Evolutionary conservation across 768 basidiomycete species (phyloP).

Genomic region (Termitomyces sp.): DNA sequence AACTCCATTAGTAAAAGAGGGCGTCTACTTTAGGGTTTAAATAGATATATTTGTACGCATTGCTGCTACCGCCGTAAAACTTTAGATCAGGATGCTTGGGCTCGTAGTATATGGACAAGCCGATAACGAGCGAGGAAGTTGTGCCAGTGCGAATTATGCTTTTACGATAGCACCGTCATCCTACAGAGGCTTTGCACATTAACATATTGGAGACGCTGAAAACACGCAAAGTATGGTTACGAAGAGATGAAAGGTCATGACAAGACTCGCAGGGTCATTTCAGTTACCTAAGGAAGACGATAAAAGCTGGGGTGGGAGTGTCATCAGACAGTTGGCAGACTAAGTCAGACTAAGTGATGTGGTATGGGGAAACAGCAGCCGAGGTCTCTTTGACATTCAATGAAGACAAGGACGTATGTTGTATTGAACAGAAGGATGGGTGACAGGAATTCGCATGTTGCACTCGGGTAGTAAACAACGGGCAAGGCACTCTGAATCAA

Average conservation of each 20-base stretch:
- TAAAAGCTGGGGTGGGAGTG: slow-evolving; percentile 64
- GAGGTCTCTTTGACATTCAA: slow-evolving; percentile 66
- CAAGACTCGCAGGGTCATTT: slow-evolving; percentile 27
- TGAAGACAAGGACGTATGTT: slow-evolving; percentile 73
- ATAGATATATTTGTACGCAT: slow-evolving; percentile 29
- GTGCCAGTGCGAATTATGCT: slow-evolving; percentile 72
- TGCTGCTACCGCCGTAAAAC: slow-evolving; percentile 38
- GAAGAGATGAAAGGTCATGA: slow-evolving; percentile 70
- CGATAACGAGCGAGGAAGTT: slow-evolving; percentile 73
- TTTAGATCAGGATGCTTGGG: no score
- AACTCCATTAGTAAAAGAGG: neutral
- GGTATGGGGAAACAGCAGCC: slow-evolving; percentile 66
- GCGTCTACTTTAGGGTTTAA: neutral
- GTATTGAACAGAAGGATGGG: slow-evolving; percentile 76
- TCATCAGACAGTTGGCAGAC: slow-evolving; percentile 57
- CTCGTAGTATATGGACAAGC: neutral
- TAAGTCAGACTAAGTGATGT: slow-evolving; percentile 35
- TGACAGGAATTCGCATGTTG: slow-evolving; percentile 53
- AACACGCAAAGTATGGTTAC: slow-evolving; percentile 65
- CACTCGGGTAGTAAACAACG: slow-evolving; percentile 78
- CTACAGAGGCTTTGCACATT: slow-evolving; percentile 70
- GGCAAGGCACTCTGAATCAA: slow-evolving; percentile 62
- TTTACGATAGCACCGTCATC: slow-evolving; percentile 78
- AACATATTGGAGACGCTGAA: slow-evolving; percentile 80
- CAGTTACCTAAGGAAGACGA: slow-evolving; percentile 75